These are phyloP conservation scores for Achlya hypogyna DNA, from an alignment of 352 stramenopile genomes.

Conservation along the genomic window DNA sequence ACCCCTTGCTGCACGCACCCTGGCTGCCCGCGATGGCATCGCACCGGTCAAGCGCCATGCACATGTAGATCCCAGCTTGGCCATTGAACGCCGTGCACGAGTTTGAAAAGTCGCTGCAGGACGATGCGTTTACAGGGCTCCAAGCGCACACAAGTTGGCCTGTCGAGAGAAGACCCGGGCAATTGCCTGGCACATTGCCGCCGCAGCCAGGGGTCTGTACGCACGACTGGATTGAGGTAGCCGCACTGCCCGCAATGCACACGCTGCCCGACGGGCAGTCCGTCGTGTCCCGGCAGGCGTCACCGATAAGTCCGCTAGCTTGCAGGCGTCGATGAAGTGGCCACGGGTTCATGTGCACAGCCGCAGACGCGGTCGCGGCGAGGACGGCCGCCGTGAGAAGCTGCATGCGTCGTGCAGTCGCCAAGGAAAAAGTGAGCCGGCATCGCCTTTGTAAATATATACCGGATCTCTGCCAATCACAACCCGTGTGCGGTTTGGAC, in stretches of 20 bases:
- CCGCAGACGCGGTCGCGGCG: not conserved
- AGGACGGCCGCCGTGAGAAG: not conserved
- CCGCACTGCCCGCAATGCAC: slow-evolving; percentile 67
- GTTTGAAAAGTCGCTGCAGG: slow-evolving; percentile 7
- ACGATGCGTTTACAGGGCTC: slow-evolving; percentile 25
- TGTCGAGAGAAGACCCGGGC: slow-evolving; percentile 41
- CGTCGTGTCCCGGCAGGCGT: slow-evolving; percentile 42
- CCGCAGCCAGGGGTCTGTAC: slow-evolving; percentile 49
- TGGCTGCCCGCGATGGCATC: slow-evolving; percentile 26
- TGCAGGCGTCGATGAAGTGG: not conserved
- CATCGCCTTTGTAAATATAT: not conserved
- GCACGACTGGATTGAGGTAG: slow-evolving; percentile 49
- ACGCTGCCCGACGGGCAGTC: slow-evolving; percentile 55
- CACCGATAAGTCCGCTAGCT: slow-evolving; percentile 27
- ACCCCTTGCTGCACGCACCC: slow-evolving; percentile 2
- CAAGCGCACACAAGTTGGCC: slow-evolving; percentile 66
- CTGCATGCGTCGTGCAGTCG: not conserved
- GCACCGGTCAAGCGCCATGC: slow-evolving; percentile 62
- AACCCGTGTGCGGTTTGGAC: no score
- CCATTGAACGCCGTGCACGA: slow-evolving; percentile 28
- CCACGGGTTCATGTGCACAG: not conserved
- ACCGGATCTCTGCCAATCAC: no score
- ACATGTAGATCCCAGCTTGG: slow-evolving; percentile 63
- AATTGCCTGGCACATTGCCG: slow-evolving; percentile 38
- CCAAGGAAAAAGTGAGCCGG: not conserved